phyloP scores from a whole-genome alignment of 306 rosid species.

The Dalbergia cultrata region DNA sequence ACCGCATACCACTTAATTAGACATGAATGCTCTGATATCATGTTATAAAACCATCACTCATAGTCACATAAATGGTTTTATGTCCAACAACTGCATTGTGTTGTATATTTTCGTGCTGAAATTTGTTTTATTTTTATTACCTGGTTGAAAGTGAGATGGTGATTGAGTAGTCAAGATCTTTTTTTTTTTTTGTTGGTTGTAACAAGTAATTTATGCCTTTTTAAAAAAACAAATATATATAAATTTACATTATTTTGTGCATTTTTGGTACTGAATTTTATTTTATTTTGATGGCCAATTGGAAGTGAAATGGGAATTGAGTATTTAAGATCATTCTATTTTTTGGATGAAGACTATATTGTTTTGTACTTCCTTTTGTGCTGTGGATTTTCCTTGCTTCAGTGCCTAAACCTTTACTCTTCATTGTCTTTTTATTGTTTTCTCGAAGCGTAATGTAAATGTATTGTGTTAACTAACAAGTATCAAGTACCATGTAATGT shows the following conservation, averaged over 20 bases:
- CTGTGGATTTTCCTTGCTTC: too few species aligned
- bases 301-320: constrained; percentile 34
- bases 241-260: neutral
- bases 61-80: too few species aligned
- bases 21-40: too few species aligned
- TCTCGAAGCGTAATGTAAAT: neutral
- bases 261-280: neutral
- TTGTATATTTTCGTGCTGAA: neutral
- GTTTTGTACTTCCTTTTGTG: neutral
- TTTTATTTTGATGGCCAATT: constrained; percentile 19
- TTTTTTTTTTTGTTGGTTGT: too few species aligned
- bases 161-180: too few species aligned
- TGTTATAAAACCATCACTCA: too few species aligned
- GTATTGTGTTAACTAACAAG: neutral
- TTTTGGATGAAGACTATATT: neutral
- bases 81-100: too few species aligned
- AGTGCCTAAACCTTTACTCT: neutral
- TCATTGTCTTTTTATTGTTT: constrained; percentile 13
- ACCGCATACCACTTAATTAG: too few species aligned
- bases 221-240: too few species aligned
- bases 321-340: neutral
- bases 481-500: neutral
- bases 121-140: too few species aligned
- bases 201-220: too few species aligned
- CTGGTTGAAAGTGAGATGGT: too few species aligned